Evolutionary conservation across 345 rosid genomes (phyloP).

Genomic region (Laguncularia racemosa): DNA sequence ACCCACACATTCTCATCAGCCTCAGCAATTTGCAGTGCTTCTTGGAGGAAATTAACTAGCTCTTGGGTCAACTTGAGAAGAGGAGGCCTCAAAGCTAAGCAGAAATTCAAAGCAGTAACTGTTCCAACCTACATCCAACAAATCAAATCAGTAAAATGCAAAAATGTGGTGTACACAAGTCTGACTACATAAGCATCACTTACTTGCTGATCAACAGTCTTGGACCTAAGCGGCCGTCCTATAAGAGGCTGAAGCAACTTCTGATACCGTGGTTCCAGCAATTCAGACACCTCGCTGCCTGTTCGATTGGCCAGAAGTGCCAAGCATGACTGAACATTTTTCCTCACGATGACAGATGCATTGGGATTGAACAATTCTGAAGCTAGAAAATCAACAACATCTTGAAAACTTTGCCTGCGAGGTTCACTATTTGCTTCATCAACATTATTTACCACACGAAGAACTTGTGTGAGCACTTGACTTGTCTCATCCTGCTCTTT

Average conservation of each 20-base stretch:
- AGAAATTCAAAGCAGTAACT: constrained; percentile 91
- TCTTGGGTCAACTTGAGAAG: constrained; percentile 93
- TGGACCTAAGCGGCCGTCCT: constrained; percentile 76
- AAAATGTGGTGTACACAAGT: too few species aligned
- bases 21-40: constrained; percentile 97
- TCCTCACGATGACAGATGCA: constrained; percentile 79
- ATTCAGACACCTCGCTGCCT: constrained; percentile 95
- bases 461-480: constrained; percentile 97
- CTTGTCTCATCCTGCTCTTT: constrained; percentile 98
- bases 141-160: too few species aligned
- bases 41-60: constrained; percentile 94
- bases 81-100: constrained; percentile 96
- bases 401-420: constrained; percentile 89
- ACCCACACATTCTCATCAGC: constrained; percentile 92
- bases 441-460: constrained; percentile 93
- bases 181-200: not conserved
- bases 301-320: constrained; percentile 95
- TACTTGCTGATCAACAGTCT: constrained; percentile 99
- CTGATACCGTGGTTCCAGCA: constrained; percentile 90
- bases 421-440: constrained; percentile 95
- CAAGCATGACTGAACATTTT: constrained; percentile 94
- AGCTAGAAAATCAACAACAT: constrained; percentile 87
- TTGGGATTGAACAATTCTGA: constrained; percentile 88
- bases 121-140: constrained; percentile 66
- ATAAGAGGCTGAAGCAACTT: constrained; percentile 86